phyloP scores from a whole-genome alignment of 2,329 filamentous ascomycete genomes.

The Botryotinia calthae region DNA sequence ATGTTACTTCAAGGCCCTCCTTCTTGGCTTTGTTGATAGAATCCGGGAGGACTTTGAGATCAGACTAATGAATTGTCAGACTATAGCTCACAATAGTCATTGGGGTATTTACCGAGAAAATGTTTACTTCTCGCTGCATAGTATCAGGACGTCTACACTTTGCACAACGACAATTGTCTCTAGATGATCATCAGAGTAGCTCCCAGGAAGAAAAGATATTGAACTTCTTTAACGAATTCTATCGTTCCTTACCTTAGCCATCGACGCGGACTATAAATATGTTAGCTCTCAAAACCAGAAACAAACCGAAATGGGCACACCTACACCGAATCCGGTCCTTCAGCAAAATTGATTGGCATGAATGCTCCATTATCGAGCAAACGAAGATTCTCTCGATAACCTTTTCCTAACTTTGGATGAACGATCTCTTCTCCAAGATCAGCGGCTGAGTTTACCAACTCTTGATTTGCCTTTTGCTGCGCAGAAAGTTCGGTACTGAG shows the following conservation, averaged over 20 bases:
- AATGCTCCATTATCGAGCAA: neutral
- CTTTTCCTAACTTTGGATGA: constrained; percentile 10
- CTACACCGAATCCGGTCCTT: neutral
- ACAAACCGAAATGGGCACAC: neutral
- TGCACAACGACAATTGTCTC: constrained; percentile 70
- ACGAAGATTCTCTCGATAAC: constrained; percentile 4
- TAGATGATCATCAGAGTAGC: constrained; percentile 24
- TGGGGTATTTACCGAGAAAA: constrained; percentile 49
- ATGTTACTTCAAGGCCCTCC: constrained; percentile 48
- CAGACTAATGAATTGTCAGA: neutral
- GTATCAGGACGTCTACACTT: constrained; percentile 68
- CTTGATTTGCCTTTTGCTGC: constrained; percentile 8
- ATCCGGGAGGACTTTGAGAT: neutral
- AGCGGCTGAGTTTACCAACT: neutral
- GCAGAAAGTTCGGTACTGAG: neutral
- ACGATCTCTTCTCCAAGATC: constrained; percentile 7
- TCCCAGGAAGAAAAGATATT: neutral
- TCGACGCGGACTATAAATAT: constrained; percentile 40
- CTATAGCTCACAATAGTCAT: neutral
- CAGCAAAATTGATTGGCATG: constrained; percentile 1
- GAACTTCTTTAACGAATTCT: neutral
- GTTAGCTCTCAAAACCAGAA: neutral
- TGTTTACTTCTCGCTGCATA: constrained; percentile 65
- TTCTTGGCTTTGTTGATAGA: constrained; percentile 20
- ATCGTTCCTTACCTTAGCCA: constrained; percentile 41